These are phyloP conservation scores for Tylopilus intermedius DNA, from an alignment of 768 basidiomycete species.

Conservation along the genomic window DNA sequence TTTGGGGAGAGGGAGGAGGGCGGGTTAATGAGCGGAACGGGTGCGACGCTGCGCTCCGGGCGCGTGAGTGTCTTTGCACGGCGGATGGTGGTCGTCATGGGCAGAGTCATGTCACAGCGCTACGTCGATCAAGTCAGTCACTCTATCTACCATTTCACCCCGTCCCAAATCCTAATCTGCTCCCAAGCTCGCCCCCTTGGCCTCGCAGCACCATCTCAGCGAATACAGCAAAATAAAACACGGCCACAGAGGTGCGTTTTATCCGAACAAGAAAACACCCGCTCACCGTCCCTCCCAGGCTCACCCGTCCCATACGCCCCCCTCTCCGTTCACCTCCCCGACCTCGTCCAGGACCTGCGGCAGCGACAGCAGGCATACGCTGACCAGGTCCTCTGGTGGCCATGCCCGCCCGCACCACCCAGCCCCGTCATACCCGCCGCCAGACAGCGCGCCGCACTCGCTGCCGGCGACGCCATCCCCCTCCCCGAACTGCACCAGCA, in stretches of 20 bases:
- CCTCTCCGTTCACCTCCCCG: constrained; percentile 57
- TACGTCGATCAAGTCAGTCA: no score
- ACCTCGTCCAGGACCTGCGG: constrained; percentile 49
- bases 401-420: constrained; percentile 18
- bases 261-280: not conserved
- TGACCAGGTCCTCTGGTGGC: constrained; percentile 47
- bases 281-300: constrained; percentile 34
- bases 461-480: constrained; percentile 9
- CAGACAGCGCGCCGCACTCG: constrained; percentile 23
- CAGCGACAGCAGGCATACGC: constrained; percentile 43
- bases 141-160: no score
- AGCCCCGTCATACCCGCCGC: constrained; percentile 17
- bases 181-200: constrained; percentile 44
- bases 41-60: constrained; percentile 91
- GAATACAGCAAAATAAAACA: constrained; percentile 69
- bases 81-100: constrained; percentile 46
- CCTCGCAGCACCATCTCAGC: constrained; percentile 71
- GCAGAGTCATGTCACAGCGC: no score
- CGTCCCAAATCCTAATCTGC: no score
- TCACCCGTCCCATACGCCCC: constrained; percentile 56
- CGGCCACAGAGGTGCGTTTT: constrained; percentile 38
- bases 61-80: constrained; percentile 94
- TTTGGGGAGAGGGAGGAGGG: constrained; percentile 41
- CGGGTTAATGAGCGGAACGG: constrained; percentile 90
- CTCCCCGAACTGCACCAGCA: constrained; percentile 40